Evolutionary conservation across 1,139 yeast genomes (phyloP).

Genomic region (Candida frijolesensis): DNA sequence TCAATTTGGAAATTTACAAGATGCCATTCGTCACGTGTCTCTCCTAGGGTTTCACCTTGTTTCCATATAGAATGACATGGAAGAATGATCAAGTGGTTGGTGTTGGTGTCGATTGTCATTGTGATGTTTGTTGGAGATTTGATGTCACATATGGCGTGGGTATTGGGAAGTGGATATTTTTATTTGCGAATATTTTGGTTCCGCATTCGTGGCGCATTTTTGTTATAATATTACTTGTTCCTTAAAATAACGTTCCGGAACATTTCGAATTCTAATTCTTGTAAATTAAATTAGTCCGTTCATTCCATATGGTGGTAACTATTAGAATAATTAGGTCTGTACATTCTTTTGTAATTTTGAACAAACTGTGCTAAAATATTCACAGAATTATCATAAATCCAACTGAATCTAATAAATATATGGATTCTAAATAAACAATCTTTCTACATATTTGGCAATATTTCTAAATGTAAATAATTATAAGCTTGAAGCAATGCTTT

Average conservation of each 20-base stretch:
- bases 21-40: slow-evolving; percentile 55
- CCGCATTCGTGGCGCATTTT: background rate
- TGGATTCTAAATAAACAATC: background rate
- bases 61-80: slow-evolving; percentile 77
- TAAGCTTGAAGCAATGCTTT: slow-evolving; percentile 65
- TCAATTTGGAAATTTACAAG: slow-evolving; percentile 68
- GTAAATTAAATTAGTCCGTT: too few relatives aligned
- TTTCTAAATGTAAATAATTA: slow-evolving; percentile 43
- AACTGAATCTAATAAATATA: background rate
- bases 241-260: too few relatives aligned
- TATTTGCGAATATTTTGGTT: too few relatives aligned
- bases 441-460: slow-evolving; percentile 8
- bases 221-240: background rate
- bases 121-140: background rate
- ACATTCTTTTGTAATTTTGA: too few relatives aligned
- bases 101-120: slow-evolving; percentile 1
- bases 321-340: too few relatives aligned
- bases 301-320: too few relatives aligned
- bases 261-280: too few relatives aligned
- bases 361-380: too few relatives aligned
- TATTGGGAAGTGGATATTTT: background rate
- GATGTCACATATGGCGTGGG: background rate
- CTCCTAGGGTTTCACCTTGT: slow-evolving; percentile 34
- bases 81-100: slow-evolving; percentile 44
- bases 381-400: background rate